Evolutionary conservation across 192 early-diverging fungal species (phyloP).

Genomic region (Chytriomyces sp.): DNA sequence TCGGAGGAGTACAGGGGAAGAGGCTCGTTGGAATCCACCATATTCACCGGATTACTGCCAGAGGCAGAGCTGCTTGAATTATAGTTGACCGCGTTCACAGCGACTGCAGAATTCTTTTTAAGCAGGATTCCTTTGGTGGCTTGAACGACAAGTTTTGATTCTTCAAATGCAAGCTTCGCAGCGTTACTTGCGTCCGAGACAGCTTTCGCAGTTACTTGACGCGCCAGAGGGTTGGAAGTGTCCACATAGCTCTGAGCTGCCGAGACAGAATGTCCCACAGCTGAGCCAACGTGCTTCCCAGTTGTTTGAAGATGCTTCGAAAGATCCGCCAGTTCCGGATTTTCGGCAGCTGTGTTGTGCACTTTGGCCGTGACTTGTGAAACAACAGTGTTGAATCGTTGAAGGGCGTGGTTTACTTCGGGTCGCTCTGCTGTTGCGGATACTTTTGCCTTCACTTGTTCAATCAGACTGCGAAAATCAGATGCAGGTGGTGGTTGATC

Average conservation of each 20-base stretch:
- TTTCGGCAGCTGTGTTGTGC: neutral
- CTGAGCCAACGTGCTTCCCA: neutral
- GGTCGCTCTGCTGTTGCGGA: neutral
- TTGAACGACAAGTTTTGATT: neutral
- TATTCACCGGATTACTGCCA: neutral
- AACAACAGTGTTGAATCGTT: neutral
- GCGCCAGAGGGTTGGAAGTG: neutral
- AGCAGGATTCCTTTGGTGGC: neutral
- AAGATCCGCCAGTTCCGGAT: neutral
- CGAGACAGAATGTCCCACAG: neutral
- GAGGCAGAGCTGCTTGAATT: too few species aligned
- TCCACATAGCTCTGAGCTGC: neutral
- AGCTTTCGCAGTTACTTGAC: neutral
- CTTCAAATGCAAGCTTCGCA: slow-evolving; percentile 6
- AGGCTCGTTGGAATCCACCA: neutral
- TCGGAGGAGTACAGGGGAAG: neutral
- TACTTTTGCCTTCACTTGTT: neutral
- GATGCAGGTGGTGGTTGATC: neutral
- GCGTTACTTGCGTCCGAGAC: slow-evolving; percentile 7
- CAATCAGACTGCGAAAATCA: neutral
- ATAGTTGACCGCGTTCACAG: neutral
- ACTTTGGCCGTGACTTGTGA: neutral
- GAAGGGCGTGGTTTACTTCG: neutral
- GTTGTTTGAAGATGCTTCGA: neutral
- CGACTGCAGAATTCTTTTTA: neutral